Percentiles rank a stretch among this genome's conserved stretches.
Conservation (phyloP, 2,329 filamentous ascomycete species). For the Phyllosticta citribraziliensis region DNA sequence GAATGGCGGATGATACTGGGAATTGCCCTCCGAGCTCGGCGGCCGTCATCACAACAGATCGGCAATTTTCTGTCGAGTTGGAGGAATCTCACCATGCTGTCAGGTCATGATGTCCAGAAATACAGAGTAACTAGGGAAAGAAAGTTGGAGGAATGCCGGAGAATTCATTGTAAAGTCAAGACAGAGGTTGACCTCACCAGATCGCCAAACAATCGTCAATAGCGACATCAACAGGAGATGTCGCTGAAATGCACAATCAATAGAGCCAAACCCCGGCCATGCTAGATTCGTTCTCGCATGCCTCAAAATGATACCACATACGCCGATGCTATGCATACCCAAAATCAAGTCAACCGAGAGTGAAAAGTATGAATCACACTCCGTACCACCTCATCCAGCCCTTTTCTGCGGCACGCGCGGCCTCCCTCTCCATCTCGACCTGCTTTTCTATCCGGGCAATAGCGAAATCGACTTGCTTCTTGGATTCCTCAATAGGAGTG, state of each 20-base stretch:
- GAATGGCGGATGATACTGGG: neutral
- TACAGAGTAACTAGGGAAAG: no score
- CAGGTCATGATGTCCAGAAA: no score
- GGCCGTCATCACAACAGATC: no score
- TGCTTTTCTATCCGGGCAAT: neutral
- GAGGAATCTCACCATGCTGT: no score
- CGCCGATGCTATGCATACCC: neutral
- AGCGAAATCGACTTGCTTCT: conserved; percentile 11
- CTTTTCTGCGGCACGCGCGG: neutral
- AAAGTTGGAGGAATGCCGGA: neutral
- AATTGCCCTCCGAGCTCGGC: neutral
- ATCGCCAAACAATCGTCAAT: neutral
- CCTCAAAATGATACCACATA: neutral
- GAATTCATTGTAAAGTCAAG: neutral
- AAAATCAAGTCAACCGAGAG: neutral
- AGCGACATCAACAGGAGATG: neutral
- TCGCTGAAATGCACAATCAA: neutral
- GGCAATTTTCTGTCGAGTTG: no score
- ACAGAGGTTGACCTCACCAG: neutral
- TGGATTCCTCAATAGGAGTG: conserved; percentile 40
- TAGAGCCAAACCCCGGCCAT: neutral
- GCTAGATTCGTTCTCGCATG: neutral
- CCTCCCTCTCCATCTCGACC: neutral
- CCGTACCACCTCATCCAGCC: neutral
- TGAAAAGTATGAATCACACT: neutral